These are phyloP conservation scores for Geotrichum carabidarum DNA, from an alignment of 1,139 yeast genomes.

Conservation along the genomic window DNA sequence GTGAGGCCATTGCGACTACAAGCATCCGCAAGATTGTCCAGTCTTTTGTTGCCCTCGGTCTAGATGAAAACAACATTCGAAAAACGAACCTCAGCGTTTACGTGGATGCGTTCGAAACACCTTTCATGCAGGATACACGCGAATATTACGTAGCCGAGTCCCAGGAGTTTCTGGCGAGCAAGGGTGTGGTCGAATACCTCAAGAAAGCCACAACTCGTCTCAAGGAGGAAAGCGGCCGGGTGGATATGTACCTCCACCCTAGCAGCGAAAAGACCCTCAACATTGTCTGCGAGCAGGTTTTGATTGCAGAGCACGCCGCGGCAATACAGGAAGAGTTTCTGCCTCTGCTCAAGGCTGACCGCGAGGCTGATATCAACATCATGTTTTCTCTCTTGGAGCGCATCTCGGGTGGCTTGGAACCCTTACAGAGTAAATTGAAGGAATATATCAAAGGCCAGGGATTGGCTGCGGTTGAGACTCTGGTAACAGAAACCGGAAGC, in stretches of 20 bases:
- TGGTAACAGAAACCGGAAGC: slow-evolving; percentile 48
- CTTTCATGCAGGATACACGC: slow-evolving; percentile 68
- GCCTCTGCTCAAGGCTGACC: slow-evolving; percentile 65
- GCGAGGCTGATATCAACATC: slow-evolving; percentile 70
- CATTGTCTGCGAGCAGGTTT: slow-evolving; percentile 66
- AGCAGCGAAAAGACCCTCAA: slow-evolving; percentile 75
- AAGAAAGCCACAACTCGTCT: slow-evolving; percentile 77
- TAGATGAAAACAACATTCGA: slow-evolving; percentile 59
- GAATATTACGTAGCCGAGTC: slow-evolving; percentile 72
- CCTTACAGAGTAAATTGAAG: slow-evolving; percentile 70
- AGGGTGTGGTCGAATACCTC: slow-evolving; percentile 88
- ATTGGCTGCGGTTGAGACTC: slow-evolving; percentile 57
- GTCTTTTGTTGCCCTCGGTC: slow-evolving; percentile 58
- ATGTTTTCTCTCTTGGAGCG: slow-evolving; percentile 73
- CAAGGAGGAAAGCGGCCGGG: slow-evolving; percentile 73
- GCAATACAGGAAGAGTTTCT: slow-evolving; percentile 75
- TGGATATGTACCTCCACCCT: slow-evolving; percentile 77
- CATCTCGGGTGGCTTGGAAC: slow-evolving; percentile 62
- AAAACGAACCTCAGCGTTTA: slow-evolving; percentile 80
- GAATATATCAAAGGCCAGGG: slow-evolving; percentile 73
- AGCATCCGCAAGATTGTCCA: slow-evolving; percentile 71
- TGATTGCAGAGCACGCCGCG: slow-evolving; percentile 74
- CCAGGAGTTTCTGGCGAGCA: slow-evolving; percentile 55
- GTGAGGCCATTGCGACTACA: slow-evolving; percentile 65
- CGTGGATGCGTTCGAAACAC: slow-evolving; percentile 69